These are phyloP conservation scores for Salvia sclarea DNA, from an alignment of 305 asterid genomes.

Conservation along the genomic window DNA sequence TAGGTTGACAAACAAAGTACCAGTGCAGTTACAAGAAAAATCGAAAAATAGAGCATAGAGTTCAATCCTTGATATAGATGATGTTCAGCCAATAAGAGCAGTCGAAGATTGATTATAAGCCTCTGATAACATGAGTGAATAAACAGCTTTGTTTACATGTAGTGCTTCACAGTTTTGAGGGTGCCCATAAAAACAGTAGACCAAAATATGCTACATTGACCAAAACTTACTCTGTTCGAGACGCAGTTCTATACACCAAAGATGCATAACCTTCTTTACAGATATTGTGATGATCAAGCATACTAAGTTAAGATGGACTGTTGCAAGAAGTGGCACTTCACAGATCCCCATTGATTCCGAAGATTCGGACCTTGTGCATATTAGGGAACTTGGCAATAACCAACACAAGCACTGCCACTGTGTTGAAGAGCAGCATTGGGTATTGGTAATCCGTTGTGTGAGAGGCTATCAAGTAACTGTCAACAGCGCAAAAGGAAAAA, in stretches of 20 bases:
- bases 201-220: slow-evolving; percentile 33
- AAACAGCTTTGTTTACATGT: slow-evolving; percentile 46
- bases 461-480: slow-evolving; percentile 93
- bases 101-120: neutral
- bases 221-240: slow-evolving; percentile 35
- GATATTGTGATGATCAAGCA: slow-evolving; percentile 28
- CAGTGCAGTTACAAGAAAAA: neutral
- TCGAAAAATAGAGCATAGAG: neutral
- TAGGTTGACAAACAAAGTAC: neutral
- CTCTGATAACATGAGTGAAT: slow-evolving; percentile 30
- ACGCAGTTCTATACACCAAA: slow-evolving; percentile 47
- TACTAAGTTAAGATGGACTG: slow-evolving; percentile 29
- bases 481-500: slow-evolving; percentile 10
- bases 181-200: slow-evolving; percentile 31
- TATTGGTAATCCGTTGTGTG: slow-evolving; percentile 93
- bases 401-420: slow-evolving; percentile 73
- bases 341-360: slow-evolving; percentile 84
- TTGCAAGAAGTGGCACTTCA: slow-evolving; percentile 38
- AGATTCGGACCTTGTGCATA: slow-evolving; percentile 98
- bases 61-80: neutral
- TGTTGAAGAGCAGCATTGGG: slow-evolving; percentile 87
- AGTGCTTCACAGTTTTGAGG: slow-evolving; percentile 37
- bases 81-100: neutral
- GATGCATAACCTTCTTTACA: slow-evolving; percentile 33
- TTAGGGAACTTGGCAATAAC: slow-evolving; percentile 93